Conservation (phyloP, 495 filamentous ascomycete species). For the Talaromyces nanjingensis region DNA sequence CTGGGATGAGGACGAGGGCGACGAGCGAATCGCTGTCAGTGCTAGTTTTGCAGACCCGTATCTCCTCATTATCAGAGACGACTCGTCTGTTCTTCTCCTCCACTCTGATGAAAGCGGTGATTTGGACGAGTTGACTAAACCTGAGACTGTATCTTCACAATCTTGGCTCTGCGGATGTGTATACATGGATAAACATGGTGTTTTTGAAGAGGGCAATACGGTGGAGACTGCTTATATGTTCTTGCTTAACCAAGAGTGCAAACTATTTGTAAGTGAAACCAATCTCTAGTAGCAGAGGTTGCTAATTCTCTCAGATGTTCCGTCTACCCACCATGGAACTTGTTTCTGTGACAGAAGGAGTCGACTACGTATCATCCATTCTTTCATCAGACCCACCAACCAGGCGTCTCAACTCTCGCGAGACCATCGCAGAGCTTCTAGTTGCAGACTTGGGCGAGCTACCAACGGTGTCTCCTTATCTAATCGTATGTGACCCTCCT, state of each 20-base stretch:
- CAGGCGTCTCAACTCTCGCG: conserved; percentile 61
- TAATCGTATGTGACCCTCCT: conserved; percentile 54
- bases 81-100: conserved; percentile 67
- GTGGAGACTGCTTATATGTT: conserved; percentile 54
- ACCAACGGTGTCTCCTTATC: conserved; percentile 60
- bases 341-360: conserved; percentile 46
- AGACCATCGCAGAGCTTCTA: conserved; percentile 66
- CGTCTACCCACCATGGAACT: conserved; percentile 31
- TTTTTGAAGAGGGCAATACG: conserved; percentile 40
- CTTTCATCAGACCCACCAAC: conserved; percentile 62
- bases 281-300: too few species aligned
- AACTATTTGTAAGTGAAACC: conserved; percentile 70
- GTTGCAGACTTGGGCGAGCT: conserved; percentile 79
- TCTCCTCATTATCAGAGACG: conserved; percentile 76
- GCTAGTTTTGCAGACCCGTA: conserved; percentile 87
- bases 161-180: conserved; percentile 79
- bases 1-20: conserved; percentile 79
- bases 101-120: conserved; percentile 73
- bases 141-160: conserved; percentile 41
- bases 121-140: conserved; percentile 54
- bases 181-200: conserved; percentile 57
- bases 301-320: conserved; percentile 19
- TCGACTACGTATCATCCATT: conserved; percentile 71
- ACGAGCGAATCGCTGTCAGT: conserved; percentile 65
- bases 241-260: conserved; percentile 61